Conservation (phyloP, 179 eudicot species). For the Silene coronaria region DNA sequence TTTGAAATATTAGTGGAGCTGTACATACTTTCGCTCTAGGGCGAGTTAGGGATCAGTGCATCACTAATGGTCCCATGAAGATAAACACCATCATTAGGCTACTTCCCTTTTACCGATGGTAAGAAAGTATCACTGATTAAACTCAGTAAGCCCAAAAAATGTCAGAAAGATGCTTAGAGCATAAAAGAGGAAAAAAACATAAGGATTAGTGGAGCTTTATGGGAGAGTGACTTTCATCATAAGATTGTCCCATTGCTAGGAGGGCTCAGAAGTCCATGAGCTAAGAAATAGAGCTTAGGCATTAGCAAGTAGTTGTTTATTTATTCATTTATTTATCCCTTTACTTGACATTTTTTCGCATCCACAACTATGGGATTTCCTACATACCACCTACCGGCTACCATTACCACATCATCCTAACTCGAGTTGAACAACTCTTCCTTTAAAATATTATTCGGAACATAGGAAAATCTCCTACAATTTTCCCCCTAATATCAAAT, state of each 20-base stretch:
- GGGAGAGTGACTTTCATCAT: constrained; percentile 15
- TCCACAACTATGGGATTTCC: neutral
- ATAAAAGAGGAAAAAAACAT: constrained; percentile 1
- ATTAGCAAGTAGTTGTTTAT: constrained; percentile 7
- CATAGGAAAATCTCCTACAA: too few relatives aligned
- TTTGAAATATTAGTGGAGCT: neutral
- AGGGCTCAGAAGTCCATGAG: constrained; percentile 10
- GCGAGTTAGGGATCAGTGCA: neutral
- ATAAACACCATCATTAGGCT: constrained; percentile 4
- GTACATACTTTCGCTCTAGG: neutral
- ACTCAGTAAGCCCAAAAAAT: neutral
- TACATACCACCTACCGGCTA: neutral
- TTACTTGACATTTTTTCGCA: neutral
- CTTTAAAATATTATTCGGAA: too few relatives aligned
- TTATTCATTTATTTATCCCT: neutral
- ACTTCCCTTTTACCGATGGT: neutral
- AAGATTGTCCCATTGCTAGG: constrained; percentile 4
- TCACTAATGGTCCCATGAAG: neutral
- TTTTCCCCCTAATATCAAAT: too few relatives aligned
- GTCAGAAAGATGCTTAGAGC: neutral
- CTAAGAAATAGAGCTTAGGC: constrained; percentile 13
- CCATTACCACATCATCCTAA: too few relatives aligned
- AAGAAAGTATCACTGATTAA: neutral
- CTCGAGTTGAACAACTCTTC: too few relatives aligned
- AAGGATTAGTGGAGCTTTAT: constrained; percentile 7